Base-by-base conservation (phyloP, 805 yeast genomes). In the Suhomyces pyralidae region DNA sequence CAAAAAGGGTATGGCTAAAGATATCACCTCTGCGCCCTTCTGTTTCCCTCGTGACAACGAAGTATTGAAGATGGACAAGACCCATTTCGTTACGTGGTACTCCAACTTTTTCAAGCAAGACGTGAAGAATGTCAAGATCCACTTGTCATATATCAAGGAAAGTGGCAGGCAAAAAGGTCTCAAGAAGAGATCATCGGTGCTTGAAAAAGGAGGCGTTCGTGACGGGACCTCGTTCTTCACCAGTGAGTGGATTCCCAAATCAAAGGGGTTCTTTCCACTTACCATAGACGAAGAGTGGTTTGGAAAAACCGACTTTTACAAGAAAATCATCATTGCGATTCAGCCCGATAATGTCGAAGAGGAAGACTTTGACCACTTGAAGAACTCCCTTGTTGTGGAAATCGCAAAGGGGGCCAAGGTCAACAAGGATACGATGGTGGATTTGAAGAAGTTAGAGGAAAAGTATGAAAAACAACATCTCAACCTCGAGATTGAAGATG, bases 61-160 rank as follows among this genome's bases (percentile, higher is more conserved):
- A 10, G 76, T 72, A 40, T 74, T 88, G 70, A 78, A 80, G 57
- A 67, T 80, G 53, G 96, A 80, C 30, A 70, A 78, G 51, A 81
- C 88, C 0, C 87, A 88, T 61, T 90, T 91, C 62, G 68, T 88
- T 49, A 84, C 93, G 8, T 90, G 97, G 97, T 90, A 75, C 69
- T 78, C 93, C 2, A 76, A 79, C 47, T 85, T 73, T 65, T 90
- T 89, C 61, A 62, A 63, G 26, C 76, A 79, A 46, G 79, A 73
- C 2, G 87, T 81, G 22, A 73, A 81, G 46, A 80, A 82, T 25
- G 91, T 88, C 8, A 81, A 81, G 60, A 58, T 89, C 32, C 94
- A 88, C 65, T 74, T 85, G 54, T 83, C 87, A 2, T 83, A 81
- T 58, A 79, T 88, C 32, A 82, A 79, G 62, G 91, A 86, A 60